Evolutionary conservation across 305 asterid species (phyloP).

Genomic region (Solanum hybrid): DNA sequence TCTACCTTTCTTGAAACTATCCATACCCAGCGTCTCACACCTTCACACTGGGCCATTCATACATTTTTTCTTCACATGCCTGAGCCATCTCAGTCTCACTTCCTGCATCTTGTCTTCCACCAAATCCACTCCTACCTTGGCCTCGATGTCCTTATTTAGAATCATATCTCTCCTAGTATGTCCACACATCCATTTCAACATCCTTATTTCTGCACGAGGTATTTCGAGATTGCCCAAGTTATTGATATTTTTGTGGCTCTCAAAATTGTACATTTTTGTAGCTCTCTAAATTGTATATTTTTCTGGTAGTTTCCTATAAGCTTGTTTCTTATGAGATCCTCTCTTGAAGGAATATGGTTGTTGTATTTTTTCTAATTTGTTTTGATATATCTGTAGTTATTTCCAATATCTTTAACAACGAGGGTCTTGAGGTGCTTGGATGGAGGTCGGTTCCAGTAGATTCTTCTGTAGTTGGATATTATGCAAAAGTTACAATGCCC

Average conservation of each 20-base stretch:
- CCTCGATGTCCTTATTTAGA: background rate
- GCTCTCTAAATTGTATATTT: background rate
- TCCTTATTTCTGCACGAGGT: background rate
- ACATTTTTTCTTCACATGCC: background rate
- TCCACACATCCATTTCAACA: background rate
- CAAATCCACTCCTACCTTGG: background rate
- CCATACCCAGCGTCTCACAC: background rate
- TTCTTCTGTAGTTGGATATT: conserved; percentile 66
- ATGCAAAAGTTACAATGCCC: conserved; percentile 90
- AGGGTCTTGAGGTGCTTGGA: conserved; percentile 97
- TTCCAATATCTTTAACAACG: conserved; percentile 58
- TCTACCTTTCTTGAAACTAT: background rate
- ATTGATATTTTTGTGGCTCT: background rate
- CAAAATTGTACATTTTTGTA: background rate
- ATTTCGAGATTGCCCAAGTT: background rate
- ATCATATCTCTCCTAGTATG: background rate
- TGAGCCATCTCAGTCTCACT: background rate
- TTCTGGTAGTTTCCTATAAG: background rate
- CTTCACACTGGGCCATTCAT: background rate
- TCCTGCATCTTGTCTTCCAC: background rate
- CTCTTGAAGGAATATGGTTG: background rate
- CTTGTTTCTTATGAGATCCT: background rate
- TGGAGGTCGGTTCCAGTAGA: conserved; percentile 95
- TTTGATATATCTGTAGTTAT: conserved; percentile 49
- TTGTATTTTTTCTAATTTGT: conserved; percentile 10